A percentile compares a stretch with the other conserved stretches of the same genome.
These are phyloP conservation scores for Kluyveromyces siamensis DNA, from an alignment of 805 yeast species.

Conservation along the genomic window DNA sequence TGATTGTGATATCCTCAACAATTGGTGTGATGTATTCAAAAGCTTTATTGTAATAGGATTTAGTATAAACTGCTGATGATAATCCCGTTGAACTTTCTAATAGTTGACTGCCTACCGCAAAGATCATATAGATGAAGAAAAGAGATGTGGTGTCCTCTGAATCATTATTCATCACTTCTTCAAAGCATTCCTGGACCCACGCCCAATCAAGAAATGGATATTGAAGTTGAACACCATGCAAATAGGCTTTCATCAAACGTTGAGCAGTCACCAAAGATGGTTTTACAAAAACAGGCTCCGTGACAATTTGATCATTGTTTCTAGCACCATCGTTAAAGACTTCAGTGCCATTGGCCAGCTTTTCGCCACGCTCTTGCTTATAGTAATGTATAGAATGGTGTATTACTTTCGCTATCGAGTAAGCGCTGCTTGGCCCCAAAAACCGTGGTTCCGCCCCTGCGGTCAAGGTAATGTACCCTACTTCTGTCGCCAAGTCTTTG, in stretches of 20 bases:
- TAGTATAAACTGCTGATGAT: conserved; percentile 13
- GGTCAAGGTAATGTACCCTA: conserved; percentile 24
- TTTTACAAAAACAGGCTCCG: conserved; percentile 11
- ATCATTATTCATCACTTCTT: conserved; percentile 12
- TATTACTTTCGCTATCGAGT: conserved; percentile 27
- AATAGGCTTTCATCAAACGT: conserved; percentile 15
- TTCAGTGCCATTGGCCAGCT: neutral
- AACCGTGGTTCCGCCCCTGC: conserved; percentile 24
- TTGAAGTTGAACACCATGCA: conserved; percentile 27
- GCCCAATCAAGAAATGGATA: conserved; percentile 30
- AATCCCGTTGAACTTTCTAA: conserved; percentile 6
- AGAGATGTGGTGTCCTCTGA: conserved; percentile 10
- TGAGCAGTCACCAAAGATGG: conserved; percentile 13
- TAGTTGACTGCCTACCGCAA: conserved; percentile 26
- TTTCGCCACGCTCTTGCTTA: neutral
- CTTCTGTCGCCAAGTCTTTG: conserved; percentile 21
- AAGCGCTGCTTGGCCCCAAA: conserved; percentile 27
- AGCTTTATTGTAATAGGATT: conserved; percentile 25
- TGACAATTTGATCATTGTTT: neutral
- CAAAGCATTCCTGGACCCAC: conserved; percentile 13
- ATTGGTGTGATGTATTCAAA: conserved; percentile 19
- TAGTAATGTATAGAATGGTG: conserved; percentile 17
- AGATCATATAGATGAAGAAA: conserved; percentile 28
- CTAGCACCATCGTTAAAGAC: neutral
- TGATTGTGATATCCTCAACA: conserved; percentile 17